phyloP scores from a whole-genome alignment of 1,139 yeast genomes.

The Kodamaea sp. region DNA sequence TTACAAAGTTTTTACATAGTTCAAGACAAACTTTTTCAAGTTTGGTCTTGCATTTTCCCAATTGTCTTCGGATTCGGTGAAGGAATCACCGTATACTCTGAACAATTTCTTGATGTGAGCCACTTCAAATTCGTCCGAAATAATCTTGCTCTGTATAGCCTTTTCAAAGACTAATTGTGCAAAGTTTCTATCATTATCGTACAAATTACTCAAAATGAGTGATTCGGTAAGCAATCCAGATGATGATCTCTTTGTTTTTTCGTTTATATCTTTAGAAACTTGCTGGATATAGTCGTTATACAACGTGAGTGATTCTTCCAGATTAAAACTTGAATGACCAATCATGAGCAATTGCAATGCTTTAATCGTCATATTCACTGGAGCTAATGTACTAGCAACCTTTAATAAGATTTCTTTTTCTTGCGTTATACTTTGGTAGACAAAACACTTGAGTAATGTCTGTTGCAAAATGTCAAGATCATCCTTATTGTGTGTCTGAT shows the following conservation, averaged over 20 bases:
- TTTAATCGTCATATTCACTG: constrained; percentile 23
- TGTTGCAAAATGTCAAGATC: constrained; percentile 36
- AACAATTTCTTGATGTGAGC: constrained; percentile 43
- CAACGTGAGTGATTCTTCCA: constrained; percentile 43
- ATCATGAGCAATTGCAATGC: constrained; percentile 46
- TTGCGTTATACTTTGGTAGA: constrained; percentile 38
- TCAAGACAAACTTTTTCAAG: constrained; percentile 16
- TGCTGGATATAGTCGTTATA: constrained; percentile 49
- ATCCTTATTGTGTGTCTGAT: constrained; percentile 33
- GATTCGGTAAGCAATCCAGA: constrained; percentile 53
- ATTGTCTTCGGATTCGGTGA: constrained; percentile 25
- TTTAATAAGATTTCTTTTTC: constrained; percentile 29
- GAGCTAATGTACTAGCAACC: constrained; percentile 47
- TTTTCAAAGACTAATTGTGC: constrained; percentile 61
- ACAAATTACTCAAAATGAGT: constrained; percentile 46
- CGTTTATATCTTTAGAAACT: constrained; percentile 36
- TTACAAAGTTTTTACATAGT: constrained; percentile 12
- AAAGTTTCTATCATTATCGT: constrained; percentile 55
- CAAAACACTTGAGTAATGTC: constrained; percentile 18
- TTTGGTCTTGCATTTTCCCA: constrained; percentile 30
- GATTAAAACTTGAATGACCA: constrained; percentile 42
- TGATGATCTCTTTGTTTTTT: constrained; percentile 33
- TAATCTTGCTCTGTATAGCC: constrained; percentile 41
- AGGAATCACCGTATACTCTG: constrained; percentile 57
- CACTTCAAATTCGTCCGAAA: constrained; percentile 43